Evolutionary conservation across 2,329 filamentous ascomycete genomes (phyloP), one percentile per base, ranked within the genome.

Genomic region (Aspergillus pseudotamarii): DNA sequence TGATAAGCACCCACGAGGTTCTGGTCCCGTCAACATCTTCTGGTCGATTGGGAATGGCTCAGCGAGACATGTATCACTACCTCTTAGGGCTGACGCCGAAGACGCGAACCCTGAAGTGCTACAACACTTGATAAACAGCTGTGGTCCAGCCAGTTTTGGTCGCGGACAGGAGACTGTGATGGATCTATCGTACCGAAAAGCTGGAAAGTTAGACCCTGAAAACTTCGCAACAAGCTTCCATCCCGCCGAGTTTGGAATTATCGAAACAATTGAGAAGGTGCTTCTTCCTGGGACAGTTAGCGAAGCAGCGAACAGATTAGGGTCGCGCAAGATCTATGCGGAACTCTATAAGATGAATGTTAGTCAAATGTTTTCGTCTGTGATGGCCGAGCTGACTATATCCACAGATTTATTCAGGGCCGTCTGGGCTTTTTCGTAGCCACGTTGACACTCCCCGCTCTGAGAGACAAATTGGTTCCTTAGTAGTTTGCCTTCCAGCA

Each of bases 311-410:
- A 66, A 72, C 16, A 21, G 36, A 6, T n/a, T 68, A 9, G 61
- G 62, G 3, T 70, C 67, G 23, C 68, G 74, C 0, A 79, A 79
- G 8, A 72, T 88, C 1, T 73, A 72, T 5, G 85, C 85, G 0
- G 84, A 88, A 72, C 73, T 88, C 2, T 87, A 86, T 69, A 87
- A 87, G 64, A 72, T 88, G 21, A 88, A 88, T 66, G 82, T 59
- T 28, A 2, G 30, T 34, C 3, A 51, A 38, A 10, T n/a, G 14
- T 51, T 16, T 30, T 1, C 16, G 6, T 36, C 14, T 6, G 14
- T 16, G 14, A 26, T n/a, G 21, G 45, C 21, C 21, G 26, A 46
- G 11, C 45, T 46, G 5, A 23, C 21, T 26, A 14, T 26, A 46
- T 21, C 12, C 11, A 30, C 54, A 86, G 83, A 69, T 85, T 2